Percentiles rank a stretch among this genome's conserved stretches.
phyloP scores from a whole-genome alignment of 2,329 filamentous ascomycete species.

The Aspergillus latus region DNA sequence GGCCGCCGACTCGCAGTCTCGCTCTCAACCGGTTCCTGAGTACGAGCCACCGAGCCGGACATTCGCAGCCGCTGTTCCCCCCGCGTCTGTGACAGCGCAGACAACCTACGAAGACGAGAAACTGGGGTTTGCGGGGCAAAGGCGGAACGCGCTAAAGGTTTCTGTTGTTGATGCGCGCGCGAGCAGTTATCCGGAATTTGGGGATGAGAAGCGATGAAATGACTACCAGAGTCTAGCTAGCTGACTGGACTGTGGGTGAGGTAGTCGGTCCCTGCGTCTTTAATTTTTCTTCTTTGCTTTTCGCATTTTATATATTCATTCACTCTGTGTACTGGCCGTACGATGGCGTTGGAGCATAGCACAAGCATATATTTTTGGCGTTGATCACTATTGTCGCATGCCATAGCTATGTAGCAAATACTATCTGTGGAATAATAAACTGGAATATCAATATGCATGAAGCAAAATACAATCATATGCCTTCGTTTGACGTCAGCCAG shows the following conservation, averaged over 20 bases:
- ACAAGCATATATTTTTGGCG: background rate
- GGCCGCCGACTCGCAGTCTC: background rate
- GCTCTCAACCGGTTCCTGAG: slow-evolving; percentile 24
- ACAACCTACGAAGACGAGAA: slow-evolving; percentile 41
- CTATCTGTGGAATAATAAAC: background rate
- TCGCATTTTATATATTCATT: background rate
- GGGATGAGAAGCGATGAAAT: slow-evolving; percentile 28
- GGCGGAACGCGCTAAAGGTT: slow-evolving; percentile 35
- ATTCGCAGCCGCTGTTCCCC: slow-evolving; percentile 1
- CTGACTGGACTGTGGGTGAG: background rate
- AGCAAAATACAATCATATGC: background rate
- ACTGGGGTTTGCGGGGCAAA: slow-evolving; percentile 43
- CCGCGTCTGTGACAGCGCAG: slow-evolving; percentile 4
- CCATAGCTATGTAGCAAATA: background rate
- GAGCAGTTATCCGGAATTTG: slow-evolving; percentile 43
- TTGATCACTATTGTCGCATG: background rate
- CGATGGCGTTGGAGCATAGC: background rate
- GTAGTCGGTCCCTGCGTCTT: background rate
- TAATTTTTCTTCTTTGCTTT: background rate
- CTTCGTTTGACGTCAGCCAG: too few species aligned
- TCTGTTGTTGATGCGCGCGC: slow-evolving; percentile 27
- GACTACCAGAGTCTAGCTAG: background rate
- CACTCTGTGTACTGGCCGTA: background rate
- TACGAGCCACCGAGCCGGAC: slow-evolving; percentile 26
- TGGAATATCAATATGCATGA: background rate